Evolutionary conservation across 352 stramenopile genomes (phyloP), one percentile per base, ranked within the genome.

Genomic region (Aphanomyces euteiches): DNA sequence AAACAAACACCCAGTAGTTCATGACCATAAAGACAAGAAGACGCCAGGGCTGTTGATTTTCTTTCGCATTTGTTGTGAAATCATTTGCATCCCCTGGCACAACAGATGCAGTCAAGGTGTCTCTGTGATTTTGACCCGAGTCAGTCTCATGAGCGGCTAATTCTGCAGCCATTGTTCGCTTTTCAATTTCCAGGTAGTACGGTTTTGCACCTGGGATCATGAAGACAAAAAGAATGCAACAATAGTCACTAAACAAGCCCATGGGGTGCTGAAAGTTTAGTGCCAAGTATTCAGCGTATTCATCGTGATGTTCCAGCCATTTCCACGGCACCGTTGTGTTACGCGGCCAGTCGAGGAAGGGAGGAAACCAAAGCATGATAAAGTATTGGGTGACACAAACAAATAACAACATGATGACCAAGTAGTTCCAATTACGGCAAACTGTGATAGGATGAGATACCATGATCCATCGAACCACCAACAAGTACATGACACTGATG

Each of bases 391-490:
- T 74, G 34, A 91, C 59, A 21, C 92, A 88, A 45, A 92, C 77
- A 19, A 85, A 56, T 3, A 85, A 87, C 3, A 95, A 75, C n/a
- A 90, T 67, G 47, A 77, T 75, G 1, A 73, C 85, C 8, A 93
- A 45, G 19, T 86, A 61, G 73, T 79, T 90, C 85, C 85, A 93
- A 7, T 83, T 74, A 53, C 72, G 73, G 53, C 80, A 92, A 5
- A 93, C 83, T 0, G 76, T 90, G 4, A 80, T 50, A 15, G 86
- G 74, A 6, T 63, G 61, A 5, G 87, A 80, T 47, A 90, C 90
- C 84, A 93, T 93, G 73, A 93, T 88, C 17, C 63, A 73, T 69
- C 88, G 88, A 19, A 95, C 84, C 10, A 91, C 76, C 5, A 90
- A 28, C 69, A 95, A 83, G 72, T 92, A 95, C 41, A 85, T 40